Evolutionary conservation across 2,329 filamentous ascomycete species (phyloP).

Genomic region (Fusarium mundagurra): DNA sequence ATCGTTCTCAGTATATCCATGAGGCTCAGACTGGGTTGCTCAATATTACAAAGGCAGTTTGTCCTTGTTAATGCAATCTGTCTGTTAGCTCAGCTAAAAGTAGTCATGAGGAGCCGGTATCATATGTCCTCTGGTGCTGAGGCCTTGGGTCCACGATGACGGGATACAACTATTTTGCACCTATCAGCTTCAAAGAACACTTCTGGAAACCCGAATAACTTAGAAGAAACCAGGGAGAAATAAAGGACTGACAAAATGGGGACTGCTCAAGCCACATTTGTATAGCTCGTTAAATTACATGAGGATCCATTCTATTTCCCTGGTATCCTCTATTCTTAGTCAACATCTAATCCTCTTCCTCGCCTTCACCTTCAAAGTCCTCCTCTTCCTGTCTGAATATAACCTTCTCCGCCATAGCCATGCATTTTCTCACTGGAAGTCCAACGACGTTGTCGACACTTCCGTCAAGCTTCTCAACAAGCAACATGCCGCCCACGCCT

Average conservation of each 20-base stretch:
- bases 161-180: not conserved
- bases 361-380: slow-evolving; percentile 60
- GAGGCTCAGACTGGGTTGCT: not conserved
- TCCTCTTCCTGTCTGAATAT: slow-evolving; percentile 77
- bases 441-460: slow-evolving; percentile 95
- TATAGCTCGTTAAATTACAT: not conserved
- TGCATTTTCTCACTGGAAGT: slow-evolving; percentile 79
- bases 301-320: not conserved
- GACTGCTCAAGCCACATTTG: not conserved
- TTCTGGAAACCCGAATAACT: not conserved
- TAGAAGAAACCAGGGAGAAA: too few relatives aligned
- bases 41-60: too few relatives aligned
- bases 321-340: not conserved
- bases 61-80: not conserved
- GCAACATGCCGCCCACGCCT: slow-evolving; percentile 83
- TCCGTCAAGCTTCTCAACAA: slow-evolving; percentile 90
- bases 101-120: not conserved
- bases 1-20: not conserved
- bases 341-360: slow-evolving; percentile 46
- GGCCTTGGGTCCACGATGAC: not conserved
- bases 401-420: slow-evolving; percentile 90
- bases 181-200: not conserved
- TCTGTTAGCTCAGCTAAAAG: not conserved
- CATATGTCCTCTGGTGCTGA: not conserved
- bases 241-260: not conserved